Base-by-base conservation (phyloP, 148 eudicot genomes). In the Polygonum maritimum region DNA sequence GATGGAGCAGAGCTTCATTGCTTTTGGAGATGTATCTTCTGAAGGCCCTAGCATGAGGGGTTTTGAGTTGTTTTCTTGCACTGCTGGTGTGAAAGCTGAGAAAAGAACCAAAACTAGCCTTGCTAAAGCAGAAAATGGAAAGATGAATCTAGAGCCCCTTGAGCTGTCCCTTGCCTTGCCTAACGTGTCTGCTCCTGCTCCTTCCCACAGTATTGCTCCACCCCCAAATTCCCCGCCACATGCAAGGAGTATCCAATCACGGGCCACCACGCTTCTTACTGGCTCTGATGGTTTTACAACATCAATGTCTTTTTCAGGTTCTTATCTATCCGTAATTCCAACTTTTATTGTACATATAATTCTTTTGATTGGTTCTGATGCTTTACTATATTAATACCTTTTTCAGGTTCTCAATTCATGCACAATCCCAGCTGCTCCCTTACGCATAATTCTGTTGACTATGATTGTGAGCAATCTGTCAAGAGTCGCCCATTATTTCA, bases 381-480 rank as follows among this genome's bases (percentile, higher is more conserved):
- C 73, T 92, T 89, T 74, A 89, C 93, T 3, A 76, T 86, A 44
- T 91, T 94, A 1, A 86, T 92, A 90, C 97, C 15, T 19, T 88
- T 92, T 80, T 89, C 97, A n/a, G 99, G 97, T 76, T 95, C 97
- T 54, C 97, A 90, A 79, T 88, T 89, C 65, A 84, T 85, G 51
- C 99, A 92, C 82, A 92, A 95, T 67, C 96, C 92, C 39, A 95
- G 99, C 80, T 95, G 99, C 81, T 95, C 99, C 18, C 81, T 95
- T 44, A 90, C 92, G 12, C 89, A 90, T 71, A 87, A 89, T 76
- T 84, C 92, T 48, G 76, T 85, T 49, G 99, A 95, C 76, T 77
- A 78, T 67, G 88, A 85, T 74, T 87, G 78, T 83, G 99, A 95
- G 78, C 85, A 90, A 78, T 95, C 99, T 69, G 99, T 95, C 80